These are phyloP conservation scores for Penicillium janthinellum DNA, from an alignment of 2,329 filamentous ascomycete genomes.

Conservation along the genomic window DNA sequence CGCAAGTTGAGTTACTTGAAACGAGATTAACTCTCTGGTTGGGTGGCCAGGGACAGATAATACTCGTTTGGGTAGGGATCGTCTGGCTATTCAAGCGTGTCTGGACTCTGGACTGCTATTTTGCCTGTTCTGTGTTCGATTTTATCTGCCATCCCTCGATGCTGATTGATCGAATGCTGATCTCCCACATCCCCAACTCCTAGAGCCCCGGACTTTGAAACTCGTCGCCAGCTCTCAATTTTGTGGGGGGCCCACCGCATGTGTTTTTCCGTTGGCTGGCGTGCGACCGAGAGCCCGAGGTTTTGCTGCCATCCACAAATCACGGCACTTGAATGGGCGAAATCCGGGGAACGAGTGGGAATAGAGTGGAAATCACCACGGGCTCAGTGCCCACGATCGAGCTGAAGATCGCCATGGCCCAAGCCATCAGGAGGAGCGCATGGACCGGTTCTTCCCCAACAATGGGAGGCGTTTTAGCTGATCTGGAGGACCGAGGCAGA, in stretches of 20 bases:
- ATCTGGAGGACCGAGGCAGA: slow-evolving; percentile 20
- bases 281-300: slow-evolving; percentile 15
- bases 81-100: not conserved
- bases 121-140: not conserved
- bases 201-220: not conserved
- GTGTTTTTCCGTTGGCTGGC: slow-evolving; percentile 3
- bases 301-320: not conserved
- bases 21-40: too few species aligned
- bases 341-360: slow-evolving; percentile 14
- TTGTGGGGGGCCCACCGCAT: slow-evolving; percentile 5
- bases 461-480: not conserved
- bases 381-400: slow-evolving; percentile 12
- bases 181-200: not conserved
- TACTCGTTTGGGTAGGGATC: not conserved
- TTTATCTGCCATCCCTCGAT: not conserved
- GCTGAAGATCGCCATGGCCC: slow-evolving; percentile 4
- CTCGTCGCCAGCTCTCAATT: not conserved
- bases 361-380: not conserved
- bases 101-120: not conserved
- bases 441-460: slow-evolving; percentile 5
- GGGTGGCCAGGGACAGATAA: not conserved
- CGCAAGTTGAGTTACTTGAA: too few species aligned
- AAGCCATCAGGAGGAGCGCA: slow-evolving; percentile 2
- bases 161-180: not conserved
- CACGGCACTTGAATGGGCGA: not conserved